phyloP scores from a whole-genome alignment of 2,329 filamentous ascomycete genomes.

The Fusarium sarcochroum region DNA sequence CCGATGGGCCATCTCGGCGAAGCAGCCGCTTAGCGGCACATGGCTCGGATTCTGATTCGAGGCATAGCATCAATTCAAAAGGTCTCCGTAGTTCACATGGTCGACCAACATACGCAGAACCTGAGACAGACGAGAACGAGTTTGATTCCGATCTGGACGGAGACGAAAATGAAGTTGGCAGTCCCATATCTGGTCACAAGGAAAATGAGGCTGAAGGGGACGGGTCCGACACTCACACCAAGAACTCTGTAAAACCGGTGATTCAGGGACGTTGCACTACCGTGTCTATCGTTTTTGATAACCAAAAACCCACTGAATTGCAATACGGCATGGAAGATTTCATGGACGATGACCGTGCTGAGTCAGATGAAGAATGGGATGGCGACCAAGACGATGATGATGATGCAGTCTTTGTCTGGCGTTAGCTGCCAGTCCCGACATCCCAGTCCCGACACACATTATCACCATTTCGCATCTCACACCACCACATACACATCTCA shows the following conservation, averaged over 20 bases:
- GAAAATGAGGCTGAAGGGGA: conserved; percentile 22
- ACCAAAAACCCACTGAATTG: conserved; percentile 78
- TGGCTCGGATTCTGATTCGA: conserved; percentile 45
- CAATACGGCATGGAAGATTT: conserved; percentile 82
- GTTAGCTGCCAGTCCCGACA: conserved; percentile 10
- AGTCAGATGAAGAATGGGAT: conserved; percentile 71
- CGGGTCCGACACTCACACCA: conserved; percentile 7
- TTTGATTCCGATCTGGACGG: conserved; percentile 49
- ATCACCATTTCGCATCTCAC: background rate
- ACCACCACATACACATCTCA: background rate
- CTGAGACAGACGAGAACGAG: conserved; percentile 62
- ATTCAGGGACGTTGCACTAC: conserved; percentile 79
- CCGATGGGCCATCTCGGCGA: conserved; percentile 53
- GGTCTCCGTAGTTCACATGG: conserved; percentile 35
- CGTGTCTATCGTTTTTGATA: conserved; percentile 81
- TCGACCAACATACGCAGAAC: conserved; percentile 59
- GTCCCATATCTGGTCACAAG: conserved; percentile 8
- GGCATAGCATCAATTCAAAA: conserved; percentile 36
- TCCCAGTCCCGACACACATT: background rate
- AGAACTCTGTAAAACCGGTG: conserved; percentile 62
- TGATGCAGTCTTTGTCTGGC: conserved; percentile 51
- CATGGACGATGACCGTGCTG: conserved; percentile 69
- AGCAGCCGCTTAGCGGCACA: conserved; percentile 55
- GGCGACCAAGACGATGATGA: conserved; percentile 68
- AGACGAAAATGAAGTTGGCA: conserved; percentile 17